Conservation (phyloP, 345 rosid species). For the Dimocarpus longan region DNA sequence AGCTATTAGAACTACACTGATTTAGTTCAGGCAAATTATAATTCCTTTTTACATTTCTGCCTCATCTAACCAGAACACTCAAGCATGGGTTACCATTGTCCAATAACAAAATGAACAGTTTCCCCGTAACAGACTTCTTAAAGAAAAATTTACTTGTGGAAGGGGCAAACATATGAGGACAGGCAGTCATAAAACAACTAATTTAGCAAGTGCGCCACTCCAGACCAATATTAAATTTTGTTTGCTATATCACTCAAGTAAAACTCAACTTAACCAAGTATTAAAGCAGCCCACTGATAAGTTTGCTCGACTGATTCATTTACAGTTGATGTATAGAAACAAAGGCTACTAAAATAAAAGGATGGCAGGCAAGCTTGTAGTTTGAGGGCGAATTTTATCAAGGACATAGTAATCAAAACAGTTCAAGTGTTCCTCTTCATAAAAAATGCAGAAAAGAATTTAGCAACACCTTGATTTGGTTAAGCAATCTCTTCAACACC, state of each 20-base stretch:
- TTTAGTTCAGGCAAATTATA: not conserved
- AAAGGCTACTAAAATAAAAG: not conserved
- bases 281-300: not conserved
- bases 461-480: not conserved
- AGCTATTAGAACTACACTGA: not conserved
- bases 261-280: not conserved
- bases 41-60: not conserved
- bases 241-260: not conserved
- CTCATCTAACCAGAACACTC: not conserved
- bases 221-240: not conserved
- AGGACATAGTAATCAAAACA: not conserved
- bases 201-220: not conserved
- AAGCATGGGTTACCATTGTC: not conserved
- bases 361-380: not conserved
- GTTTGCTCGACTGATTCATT: no score
- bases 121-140: not conserved
- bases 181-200: not conserved
- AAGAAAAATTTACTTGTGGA: not conserved
- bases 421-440: not conserved
- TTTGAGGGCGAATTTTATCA: not conserved
- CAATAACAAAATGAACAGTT: not conserved
- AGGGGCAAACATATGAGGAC: not conserved
- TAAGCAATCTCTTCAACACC: not conserved
- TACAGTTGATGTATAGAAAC: not conserved
- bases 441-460: not conserved